A percentile compares a stretch with the other conserved stretches of the same genome.
phyloP scores from a whole-genome alignment of 805 yeast species.

The Starmerella vitae region DNA sequence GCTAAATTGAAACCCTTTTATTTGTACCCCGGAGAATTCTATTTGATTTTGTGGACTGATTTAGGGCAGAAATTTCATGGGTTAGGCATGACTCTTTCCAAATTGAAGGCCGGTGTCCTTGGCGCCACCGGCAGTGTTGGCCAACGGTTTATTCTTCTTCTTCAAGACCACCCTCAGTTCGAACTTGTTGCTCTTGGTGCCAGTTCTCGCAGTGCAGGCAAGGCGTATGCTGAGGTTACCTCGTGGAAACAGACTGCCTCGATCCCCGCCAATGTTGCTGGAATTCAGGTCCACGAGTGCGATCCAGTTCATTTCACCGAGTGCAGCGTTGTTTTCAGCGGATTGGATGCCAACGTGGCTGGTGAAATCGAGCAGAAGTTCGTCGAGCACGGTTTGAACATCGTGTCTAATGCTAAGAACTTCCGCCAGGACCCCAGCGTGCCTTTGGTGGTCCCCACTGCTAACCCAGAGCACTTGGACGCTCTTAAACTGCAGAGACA shows the following conservation, averaged over 20 bases:
- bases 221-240: slow-evolving; percentile 68
- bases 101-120: slow-evolving; percentile 53
- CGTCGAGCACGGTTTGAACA: slow-evolving; percentile 64
- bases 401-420: slow-evolving; percentile 91
- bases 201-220: slow-evolving; percentile 86
- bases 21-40: no score
- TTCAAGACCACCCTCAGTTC: slow-evolving; percentile 81
- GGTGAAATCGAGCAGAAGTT: slow-evolving; percentile 84
- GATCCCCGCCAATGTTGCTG: slow-evolving; percentile 55
- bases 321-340: slow-evolving; percentile 91
- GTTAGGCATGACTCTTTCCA: background rate
- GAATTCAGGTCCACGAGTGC: slow-evolving; percentile 64
- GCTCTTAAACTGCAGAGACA: slow-evolving; percentile 43
- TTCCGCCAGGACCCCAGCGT: slow-evolving; percentile 78
- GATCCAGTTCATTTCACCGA: slow-evolving; percentile 60
- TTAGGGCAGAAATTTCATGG: no score
- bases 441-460: slow-evolving; percentile 90
- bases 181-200: slow-evolving; percentile 82
- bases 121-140: slow-evolving; percentile 99
- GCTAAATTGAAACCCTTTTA: no score
- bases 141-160: slow-evolving; percentile 77
- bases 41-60: no score
- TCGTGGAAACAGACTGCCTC: slow-evolving; percentile 87
- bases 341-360: slow-evolving; percentile 84
- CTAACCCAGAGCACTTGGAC: slow-evolving; percentile 79